Evolutionary conservation across 371 early-diverging fungal species (phyloP), one percentile per base, ranked within the genome.

Genomic region (Mucor circinelloides): DNA sequence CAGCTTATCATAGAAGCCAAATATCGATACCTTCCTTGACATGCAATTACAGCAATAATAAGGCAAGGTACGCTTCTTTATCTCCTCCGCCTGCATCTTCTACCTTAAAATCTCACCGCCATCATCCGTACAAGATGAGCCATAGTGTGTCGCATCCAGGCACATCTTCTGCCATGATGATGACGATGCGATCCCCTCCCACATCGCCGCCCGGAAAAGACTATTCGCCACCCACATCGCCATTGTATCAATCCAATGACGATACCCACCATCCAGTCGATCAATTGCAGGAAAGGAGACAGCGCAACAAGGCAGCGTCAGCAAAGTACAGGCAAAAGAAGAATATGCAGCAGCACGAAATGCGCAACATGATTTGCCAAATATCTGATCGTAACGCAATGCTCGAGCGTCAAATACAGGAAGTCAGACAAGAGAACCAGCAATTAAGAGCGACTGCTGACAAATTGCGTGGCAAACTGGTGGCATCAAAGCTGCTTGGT

Each of bases 251-350:
- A 9, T 61, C 12, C 32, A 19, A 23, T 0, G 50, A 58, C 17
- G 28, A 68, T 10, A 32, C 8, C 10, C 1, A 1, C 13, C 17
- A n/a, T 12, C 5, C 23, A 0, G 34, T 6, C 5, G 27, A 82
- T 5, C 74, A 85, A 0, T 66, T 85, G 4, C 73, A 77, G 48
- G 86, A 87, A 64, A 75, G 85, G 17, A 81, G 87, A 17, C 79
- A 86, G 32, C 80, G 89, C 36, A 88, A 88, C 70, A 88, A 87
- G 61, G 83, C 82, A 0, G 87, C 89, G 1, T 87, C 87, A 0
- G 89, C 89, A 8, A 88, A 85, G 62, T 88, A 88, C 61, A 75
- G 89, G 7, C 84, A 82, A 63, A 88, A 87, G 66, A 88, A 88
- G 68, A 87, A 88, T 32, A 72, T 75, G 57, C 85, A 86, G 54